phyloP scores from a whole-genome alignment of 805 yeast species.

The Zygoascus biomembranicola region DNA sequence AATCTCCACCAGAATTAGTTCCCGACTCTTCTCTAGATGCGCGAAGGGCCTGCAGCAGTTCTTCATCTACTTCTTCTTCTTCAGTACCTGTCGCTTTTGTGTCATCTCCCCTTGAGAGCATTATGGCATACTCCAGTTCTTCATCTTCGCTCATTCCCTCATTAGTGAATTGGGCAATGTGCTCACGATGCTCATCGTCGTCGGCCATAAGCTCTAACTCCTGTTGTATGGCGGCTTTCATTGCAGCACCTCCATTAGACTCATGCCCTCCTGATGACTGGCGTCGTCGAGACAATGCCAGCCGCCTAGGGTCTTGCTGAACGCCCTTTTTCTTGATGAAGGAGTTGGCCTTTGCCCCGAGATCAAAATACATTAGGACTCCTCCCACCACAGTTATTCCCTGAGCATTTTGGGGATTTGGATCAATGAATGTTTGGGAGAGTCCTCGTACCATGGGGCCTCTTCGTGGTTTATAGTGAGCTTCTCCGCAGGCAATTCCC shows the following conservation, averaged over 20 bases:
- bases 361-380: slow-evolving; percentile 23
- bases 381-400: slow-evolving; percentile 22
- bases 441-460: neutral
- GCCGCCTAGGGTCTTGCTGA: slow-evolving; percentile 9
- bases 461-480: neutral
- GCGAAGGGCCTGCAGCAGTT: slow-evolving; percentile 9
- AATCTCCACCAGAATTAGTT: neutral
- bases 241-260: slow-evolving; percentile 6
- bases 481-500: slow-evolving; percentile 2
- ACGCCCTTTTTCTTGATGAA: slow-evolving; percentile 17
- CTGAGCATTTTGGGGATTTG: slow-evolving; percentile 23
- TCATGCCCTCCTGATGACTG: slow-evolving; percentile 1
- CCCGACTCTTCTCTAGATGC: slow-evolving; percentile 7
- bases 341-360: slow-evolving; percentile 20
- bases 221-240: slow-evolving; percentile 18
- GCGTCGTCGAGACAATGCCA: neutral
- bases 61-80: slow-evolving; percentile 10
- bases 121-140: slow-evolving; percentile 25
- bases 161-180: slow-evolving; percentile 10
- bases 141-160: slow-evolving; percentile 25
- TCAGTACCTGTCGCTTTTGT: neutral
- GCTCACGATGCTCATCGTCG: slow-evolving; percentile 17
- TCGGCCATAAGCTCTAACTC: slow-evolving; percentile 19
- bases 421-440: slow-evolving; percentile 11
- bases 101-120: slow-evolving; percentile 22